Percentiles rank a stretch among this genome's conserved stretches.
Evolutionary conservation across 2,329 filamentous ascomycete species (phyloP).

Genomic region (Chaetomiaceae sp.): DNA sequence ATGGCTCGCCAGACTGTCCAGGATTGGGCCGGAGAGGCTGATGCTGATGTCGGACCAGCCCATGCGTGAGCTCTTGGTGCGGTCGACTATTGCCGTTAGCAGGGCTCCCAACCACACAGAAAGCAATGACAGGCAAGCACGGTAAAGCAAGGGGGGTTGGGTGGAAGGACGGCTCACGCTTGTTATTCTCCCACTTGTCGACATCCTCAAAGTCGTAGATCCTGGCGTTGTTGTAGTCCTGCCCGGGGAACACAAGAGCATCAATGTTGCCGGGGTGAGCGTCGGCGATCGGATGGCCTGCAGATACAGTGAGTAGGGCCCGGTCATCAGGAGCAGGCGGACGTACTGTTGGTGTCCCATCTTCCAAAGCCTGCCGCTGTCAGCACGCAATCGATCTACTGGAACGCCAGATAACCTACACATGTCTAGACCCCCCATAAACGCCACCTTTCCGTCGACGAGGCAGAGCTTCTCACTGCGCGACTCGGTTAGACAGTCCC

Average conservation of each 20-base stretch:
- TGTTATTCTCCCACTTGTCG: slow-evolving; percentile 75
- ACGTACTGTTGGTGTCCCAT: slow-evolving; percentile 74
- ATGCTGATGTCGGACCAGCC: slow-evolving; percentile 87
- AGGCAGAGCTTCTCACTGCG: slow-evolving; percentile 85
- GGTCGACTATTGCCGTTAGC: slow-evolving; percentile 52
- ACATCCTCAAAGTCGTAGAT: slow-evolving; percentile 79
- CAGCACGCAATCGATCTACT: slow-evolving; percentile 16
- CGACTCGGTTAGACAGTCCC: too few species aligned
- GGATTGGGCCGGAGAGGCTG: slow-evolving; percentile 68
- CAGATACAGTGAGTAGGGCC: slow-evolving; percentile 1
- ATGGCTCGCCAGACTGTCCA: slow-evolving; percentile 69
- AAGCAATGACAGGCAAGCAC: too few species aligned
- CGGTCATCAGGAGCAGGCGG: not conserved
- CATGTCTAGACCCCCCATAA: slow-evolving; percentile 88
- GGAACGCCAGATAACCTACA: slow-evolving; percentile 42
- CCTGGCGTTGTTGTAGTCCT: slow-evolving; percentile 88
- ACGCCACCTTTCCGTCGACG: slow-evolving; percentile 71
- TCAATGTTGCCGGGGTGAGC: slow-evolving; percentile 74
- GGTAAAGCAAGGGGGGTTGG: too few species aligned
- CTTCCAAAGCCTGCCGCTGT: slow-evolving; percentile 61
- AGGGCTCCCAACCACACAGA: not conserved
- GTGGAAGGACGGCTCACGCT: slow-evolving; percentile 42
- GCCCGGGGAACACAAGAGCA: slow-evolving; percentile 75
- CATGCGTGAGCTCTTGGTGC: slow-evolving; percentile 76
- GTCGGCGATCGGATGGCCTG: slow-evolving; percentile 72